phyloP scores from a whole-genome alignment of 1,139 yeast species.

The Pneumocystis sp. region DNA sequence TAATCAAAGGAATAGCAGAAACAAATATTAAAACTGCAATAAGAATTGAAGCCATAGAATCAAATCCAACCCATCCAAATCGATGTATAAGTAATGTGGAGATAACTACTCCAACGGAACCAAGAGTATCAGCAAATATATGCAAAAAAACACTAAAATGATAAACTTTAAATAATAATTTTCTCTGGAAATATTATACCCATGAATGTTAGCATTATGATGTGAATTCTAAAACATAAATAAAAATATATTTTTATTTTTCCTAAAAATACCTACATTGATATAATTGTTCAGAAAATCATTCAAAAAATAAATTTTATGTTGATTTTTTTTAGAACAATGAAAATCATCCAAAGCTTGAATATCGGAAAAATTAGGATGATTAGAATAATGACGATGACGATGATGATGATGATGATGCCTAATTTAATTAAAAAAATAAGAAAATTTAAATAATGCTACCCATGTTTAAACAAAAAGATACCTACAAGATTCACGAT shows the following conservation, averaged over 20 bases:
- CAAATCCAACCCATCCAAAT: conserved; percentile 50
- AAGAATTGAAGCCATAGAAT: conserved; percentile 79
- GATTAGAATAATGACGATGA: neutral
- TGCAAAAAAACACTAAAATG: conserved; percentile 46
- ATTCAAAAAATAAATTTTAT: conserved; percentile 12
- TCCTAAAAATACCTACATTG: conserved; percentile 14
- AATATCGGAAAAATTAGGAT: neutral
- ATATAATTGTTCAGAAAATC: conserved; percentile 15
- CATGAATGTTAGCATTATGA: conserved; percentile 77
- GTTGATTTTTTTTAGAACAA: conserved; percentile 19
- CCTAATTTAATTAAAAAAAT: neutral
- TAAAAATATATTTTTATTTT: conserved; percentile 6
- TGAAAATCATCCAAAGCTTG: conserved; percentile 1
- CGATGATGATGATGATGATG: conserved; percentile 4
- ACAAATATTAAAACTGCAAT: conserved; percentile 67
- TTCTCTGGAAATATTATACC: conserved; percentile 28
- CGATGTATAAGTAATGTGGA: conserved; percentile 47
- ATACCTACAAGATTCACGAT: conserved; percentile 83
- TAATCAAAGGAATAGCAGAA: conserved; percentile 71
- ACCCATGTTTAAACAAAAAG: conserved; percentile 83
- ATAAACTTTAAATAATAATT: neutral
- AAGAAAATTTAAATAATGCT: conserved; percentile 23
- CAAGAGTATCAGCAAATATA: conserved; percentile 85
- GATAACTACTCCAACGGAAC: conserved; percentile 88
- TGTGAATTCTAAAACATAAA: conserved; percentile 11